A percentile compares a stretch with the other conserved stretches of the same genome.
phyloP scores from a whole-genome alignment of 176 grass and related monocot species.

The Bonia amplexicaulis region DNA sequence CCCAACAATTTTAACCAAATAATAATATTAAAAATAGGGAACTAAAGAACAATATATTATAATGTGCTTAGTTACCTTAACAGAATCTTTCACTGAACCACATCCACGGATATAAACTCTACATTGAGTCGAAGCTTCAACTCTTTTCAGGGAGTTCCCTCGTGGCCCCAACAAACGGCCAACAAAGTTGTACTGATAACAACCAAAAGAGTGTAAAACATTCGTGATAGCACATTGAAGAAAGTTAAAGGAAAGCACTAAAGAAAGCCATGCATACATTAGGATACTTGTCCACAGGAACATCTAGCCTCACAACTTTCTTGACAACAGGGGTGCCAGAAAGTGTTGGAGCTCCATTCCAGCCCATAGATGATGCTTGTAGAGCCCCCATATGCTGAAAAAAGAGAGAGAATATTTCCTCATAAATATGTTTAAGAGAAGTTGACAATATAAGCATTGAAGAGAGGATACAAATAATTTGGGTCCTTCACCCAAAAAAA shows the following conservation, averaged over 20 bases:
- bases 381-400: constrained; percentile 63
- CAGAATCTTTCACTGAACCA: constrained; percentile 91
- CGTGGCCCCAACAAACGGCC: constrained; percentile 89
- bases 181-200: constrained; percentile 89
- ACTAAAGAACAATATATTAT: not conserved
- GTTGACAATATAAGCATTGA: not conserved
- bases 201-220: constrained; percentile 24
- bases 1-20: constrained; percentile 1
- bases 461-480: not conserved
- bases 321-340: constrained; percentile 60
- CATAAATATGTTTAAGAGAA: constrained; percentile 23
- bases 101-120: constrained; percentile 93
- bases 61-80: constrained; percentile 64
- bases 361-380: constrained; percentile 60
- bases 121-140: constrained; percentile 93
- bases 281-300: constrained; percentile 92
- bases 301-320: constrained; percentile 91
- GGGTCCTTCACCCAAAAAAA: not conserved
- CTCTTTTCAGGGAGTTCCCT: constrained; percentile 98
- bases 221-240: not conserved
- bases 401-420: constrained; percentile 25
- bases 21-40: not conserved
- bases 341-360: constrained; percentile 65
- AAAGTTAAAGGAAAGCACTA: constrained; percentile 26
- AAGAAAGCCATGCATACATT: constrained; percentile 45